These are phyloP conservation scores for Flaveria sonorensis DNA, from an alignment of 129 eudicot genomes.

Conservation along the genomic window DNA sequence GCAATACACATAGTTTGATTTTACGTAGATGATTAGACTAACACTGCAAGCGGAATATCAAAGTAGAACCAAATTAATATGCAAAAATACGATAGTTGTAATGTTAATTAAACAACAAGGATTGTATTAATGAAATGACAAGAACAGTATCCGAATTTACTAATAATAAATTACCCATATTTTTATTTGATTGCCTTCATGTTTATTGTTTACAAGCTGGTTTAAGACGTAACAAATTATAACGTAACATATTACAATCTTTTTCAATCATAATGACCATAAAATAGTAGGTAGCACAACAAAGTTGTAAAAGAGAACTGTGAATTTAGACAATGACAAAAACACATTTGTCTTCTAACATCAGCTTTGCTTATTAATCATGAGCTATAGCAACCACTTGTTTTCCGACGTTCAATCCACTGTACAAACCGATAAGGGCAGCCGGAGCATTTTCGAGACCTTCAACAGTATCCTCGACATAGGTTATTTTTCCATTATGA, in stretches of 20 bases:
- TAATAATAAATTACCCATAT: too few relatives aligned
- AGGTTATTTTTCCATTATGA: slow-evolving; percentile 40
- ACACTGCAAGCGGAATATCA: too few relatives aligned
- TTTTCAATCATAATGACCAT: background rate
- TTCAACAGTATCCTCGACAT: slow-evolving; percentile 45
- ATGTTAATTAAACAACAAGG: too few relatives aligned
- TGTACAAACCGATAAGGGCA: slow-evolving; percentile 52
- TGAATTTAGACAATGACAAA: background rate
- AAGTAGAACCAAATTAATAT: too few relatives aligned
- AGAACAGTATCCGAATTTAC: too few relatives aligned
- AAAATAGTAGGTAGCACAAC: background rate
- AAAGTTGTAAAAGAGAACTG: background rate
- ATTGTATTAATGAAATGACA: too few relatives aligned
- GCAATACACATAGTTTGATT: too few relatives aligned
- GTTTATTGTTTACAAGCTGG: background rate
- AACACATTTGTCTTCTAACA: background rate
- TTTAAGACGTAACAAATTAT: background rate
- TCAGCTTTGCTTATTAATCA: slow-evolving; percentile 15
- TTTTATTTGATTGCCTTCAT: too few relatives aligned
- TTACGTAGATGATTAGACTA: too few relatives aligned
- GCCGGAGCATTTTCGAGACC: slow-evolving; percentile 53
- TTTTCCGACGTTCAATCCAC: slow-evolving; percentile 49
- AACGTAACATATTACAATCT: background rate
- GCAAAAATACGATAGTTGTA: too few relatives aligned
- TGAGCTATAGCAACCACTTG: slow-evolving; percentile 47